phyloP scores from a whole-genome alignment of 495 filamentous ascomycete genomes.

The Xeromyces bisporus region DNA sequence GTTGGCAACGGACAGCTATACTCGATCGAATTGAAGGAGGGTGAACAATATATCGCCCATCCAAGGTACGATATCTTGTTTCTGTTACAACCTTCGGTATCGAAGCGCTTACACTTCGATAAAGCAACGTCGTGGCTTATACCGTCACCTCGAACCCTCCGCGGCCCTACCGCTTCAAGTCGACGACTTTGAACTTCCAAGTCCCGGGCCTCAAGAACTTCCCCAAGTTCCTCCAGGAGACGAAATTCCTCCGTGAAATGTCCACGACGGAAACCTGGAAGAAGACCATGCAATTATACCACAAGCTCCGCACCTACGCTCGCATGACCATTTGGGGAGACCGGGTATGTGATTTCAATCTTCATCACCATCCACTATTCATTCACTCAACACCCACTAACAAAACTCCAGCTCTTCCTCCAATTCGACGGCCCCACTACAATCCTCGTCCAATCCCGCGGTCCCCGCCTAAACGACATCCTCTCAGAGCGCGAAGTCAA shows the following conservation, averaged over 20 bases:
- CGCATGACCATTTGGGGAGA: conserved; percentile 87
- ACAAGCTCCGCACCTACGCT: conserved; percentile 51
- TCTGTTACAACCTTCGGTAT: background rate
- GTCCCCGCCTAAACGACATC: conserved; percentile 55
- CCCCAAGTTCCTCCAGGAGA: conserved; percentile 36
- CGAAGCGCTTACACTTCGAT: conserved; percentile 6
- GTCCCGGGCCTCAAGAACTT: conserved; percentile 45
- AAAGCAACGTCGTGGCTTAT: conserved; percentile 78
- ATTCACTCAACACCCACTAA: background rate
- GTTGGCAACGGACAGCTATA: conserved; percentile 76
- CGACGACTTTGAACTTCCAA: conserved; percentile 58
- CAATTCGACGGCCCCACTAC: conserved; percentile 75
- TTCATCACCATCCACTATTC: background rate
- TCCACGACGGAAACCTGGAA: conserved; percentile 54
- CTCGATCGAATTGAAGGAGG: conserved; percentile 55
- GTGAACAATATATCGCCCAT: conserved; percentile 77
- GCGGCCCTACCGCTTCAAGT: conserved; percentile 68
- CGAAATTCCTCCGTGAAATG: conserved; percentile 56
- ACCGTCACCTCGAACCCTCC: conserved; percentile 56
- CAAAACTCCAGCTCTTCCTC: conserved; percentile 50
- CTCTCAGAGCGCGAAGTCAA: conserved; percentile 61
- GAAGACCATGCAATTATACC: conserved; percentile 38
- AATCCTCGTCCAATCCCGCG: conserved; percentile 71
- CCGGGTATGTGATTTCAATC: conserved; percentile 30
- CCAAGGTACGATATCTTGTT: conserved; percentile 36